Conservation (phyloP, 345 rosid species). For the Orychophragmus violaceus region DNA sequence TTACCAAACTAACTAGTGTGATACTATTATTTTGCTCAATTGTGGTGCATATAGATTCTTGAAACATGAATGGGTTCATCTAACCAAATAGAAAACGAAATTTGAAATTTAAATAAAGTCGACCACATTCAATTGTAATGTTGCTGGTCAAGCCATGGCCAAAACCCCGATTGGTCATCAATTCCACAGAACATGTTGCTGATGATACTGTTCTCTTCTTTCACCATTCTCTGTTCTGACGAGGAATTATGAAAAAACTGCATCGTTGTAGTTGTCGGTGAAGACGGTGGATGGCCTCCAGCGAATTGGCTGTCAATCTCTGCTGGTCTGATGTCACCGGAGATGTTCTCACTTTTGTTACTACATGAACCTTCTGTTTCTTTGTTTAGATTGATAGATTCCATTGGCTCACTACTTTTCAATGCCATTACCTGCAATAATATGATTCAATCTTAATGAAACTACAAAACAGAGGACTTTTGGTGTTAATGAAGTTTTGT, state of each 20-base stretch:
- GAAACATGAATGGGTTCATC: constrained; percentile 14
- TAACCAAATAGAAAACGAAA: not conserved
- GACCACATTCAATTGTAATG: constrained; percentile 47
- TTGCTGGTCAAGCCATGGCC: constrained; percentile 96
- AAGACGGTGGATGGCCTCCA: constrained; percentile 23
- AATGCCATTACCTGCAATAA: constrained; percentile 63
- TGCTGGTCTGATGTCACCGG: constrained; percentile 62
- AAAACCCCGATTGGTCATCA: constrained; percentile 78
- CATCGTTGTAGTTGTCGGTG: constrained; percentile 32
- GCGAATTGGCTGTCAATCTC: constrained; percentile 49
- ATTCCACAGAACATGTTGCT: constrained; percentile 82
- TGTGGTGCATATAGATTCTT: constrained; percentile 18
- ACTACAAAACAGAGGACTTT: not conserved
- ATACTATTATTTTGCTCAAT: not conserved
- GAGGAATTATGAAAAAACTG: constrained; percentile 48
- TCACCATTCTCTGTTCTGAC: constrained; percentile 52
- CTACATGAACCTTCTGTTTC: constrained; percentile 91
- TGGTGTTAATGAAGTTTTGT: not conserved
- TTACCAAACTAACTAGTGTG: not conserved
- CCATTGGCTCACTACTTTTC: constrained; percentile 73
- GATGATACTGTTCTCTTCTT: constrained; percentile 71
- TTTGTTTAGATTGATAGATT: constrained; percentile 78
- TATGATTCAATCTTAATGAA: too few species aligned
- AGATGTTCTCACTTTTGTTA: constrained; percentile 75
- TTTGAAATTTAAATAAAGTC: not conserved